Base-by-base conservation (phyloP, 805 yeast genomes). In the Komagataella ulmi region DNA sequence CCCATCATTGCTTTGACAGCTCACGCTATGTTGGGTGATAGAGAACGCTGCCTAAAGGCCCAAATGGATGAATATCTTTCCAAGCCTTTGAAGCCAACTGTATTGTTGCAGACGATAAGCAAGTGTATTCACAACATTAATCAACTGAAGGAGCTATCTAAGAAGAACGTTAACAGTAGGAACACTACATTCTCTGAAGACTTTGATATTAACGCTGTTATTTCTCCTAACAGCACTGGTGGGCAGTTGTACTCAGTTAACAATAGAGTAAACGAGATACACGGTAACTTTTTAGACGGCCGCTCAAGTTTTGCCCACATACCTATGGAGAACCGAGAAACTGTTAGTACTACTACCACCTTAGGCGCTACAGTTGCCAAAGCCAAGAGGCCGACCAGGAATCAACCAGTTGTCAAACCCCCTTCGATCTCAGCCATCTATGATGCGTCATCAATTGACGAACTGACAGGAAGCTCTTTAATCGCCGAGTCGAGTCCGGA, bases 1-100 rank as follows among this genome's bases (percentile, higher is more conserved):
- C 96, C 96, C 18, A 88, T 88, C 58, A 87, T 88, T 59, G 96
- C 96, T 1, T 72, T 88, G 53, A 88, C 96, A 0, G 96, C 96
- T 0, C 96, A 88, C 65, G 96, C 96, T 3, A 88, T 88, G 96
- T 73, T 88, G 70, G 96, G 96, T 49, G 96, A 88, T 65, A 72
- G 96, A 50, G 96, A 88, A 62, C 75, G 85, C 59, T 87, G 95
- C 54, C 71, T 88, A 65, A 85, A 85, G 55, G 89, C 89, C 45
- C 95, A 89, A 56, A 88, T 88, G 96, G 96, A 88, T 65, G 96
- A 88, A 63, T 88, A 88, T 62, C 77, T 88, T 49, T 84, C 93
- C 8, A 88, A 88, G 64, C 96, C 96, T 1, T 72, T 88, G 65
- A 88, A 88, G 61, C 95, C 95, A 1, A 81, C 85, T 55, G 69